Percentiles rank a stretch among this genome's conserved stretches.
phyloP scores from a whole-genome alignment of 2,329 filamentous ascomycete genomes.

The Hysterium pulicare region DNA sequence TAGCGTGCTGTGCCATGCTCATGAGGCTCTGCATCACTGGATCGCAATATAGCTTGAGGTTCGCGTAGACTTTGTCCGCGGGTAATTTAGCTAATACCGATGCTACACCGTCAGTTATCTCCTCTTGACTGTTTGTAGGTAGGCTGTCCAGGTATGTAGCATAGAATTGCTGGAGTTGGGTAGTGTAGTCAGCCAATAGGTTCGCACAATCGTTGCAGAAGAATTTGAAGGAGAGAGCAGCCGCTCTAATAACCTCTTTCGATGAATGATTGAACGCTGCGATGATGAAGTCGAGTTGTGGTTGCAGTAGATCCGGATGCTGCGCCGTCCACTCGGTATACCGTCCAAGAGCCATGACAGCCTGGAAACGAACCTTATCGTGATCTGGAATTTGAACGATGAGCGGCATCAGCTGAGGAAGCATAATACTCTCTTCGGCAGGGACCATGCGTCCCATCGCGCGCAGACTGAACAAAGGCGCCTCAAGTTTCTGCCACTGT shows the following conservation, averaged over 20 bases:
- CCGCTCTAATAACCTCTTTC: slow-evolving; percentile 85
- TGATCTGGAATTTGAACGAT: slow-evolving; percentile 93
- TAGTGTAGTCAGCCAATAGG: slow-evolving; percentile 76
- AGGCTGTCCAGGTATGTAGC: slow-evolving; percentile 83
- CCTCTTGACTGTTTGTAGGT: slow-evolving; percentile 83
- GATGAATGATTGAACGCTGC: slow-evolving; percentile 86
- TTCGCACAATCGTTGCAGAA: slow-evolving; percentile 94
- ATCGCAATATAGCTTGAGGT: slow-evolving; percentile 89
- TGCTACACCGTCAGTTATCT: slow-evolving; percentile 93
- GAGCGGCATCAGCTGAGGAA: slow-evolving; percentile 88
- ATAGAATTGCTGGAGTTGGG: slow-evolving; percentile 89
- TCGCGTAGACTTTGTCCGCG: slow-evolving; percentile 71
- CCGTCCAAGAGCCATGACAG: slow-evolving; percentile 92
- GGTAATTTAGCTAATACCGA: slow-evolving; percentile 87
- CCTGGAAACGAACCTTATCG: slow-evolving; percentile 96
- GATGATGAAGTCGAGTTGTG: slow-evolving; percentile 94
- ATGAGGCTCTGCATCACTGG: slow-evolving; percentile 84
- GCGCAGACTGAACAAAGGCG: slow-evolving; percentile 89
- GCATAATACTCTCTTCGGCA: slow-evolving; percentile 77
- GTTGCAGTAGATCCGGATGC: slow-evolving; percentile 86
- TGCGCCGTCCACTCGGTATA: slow-evolving; percentile 98
- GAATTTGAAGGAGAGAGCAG: slow-evolving; percentile 92
- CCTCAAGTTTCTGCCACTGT: slow-evolving; percentile 94
- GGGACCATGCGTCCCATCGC: slow-evolving; percentile 97
- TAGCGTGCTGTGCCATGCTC: slow-evolving; percentile 79